Evolutionary conservation across 345 rosid species (phyloP).

Genomic region (Sisymbrium altissimum): DNA sequence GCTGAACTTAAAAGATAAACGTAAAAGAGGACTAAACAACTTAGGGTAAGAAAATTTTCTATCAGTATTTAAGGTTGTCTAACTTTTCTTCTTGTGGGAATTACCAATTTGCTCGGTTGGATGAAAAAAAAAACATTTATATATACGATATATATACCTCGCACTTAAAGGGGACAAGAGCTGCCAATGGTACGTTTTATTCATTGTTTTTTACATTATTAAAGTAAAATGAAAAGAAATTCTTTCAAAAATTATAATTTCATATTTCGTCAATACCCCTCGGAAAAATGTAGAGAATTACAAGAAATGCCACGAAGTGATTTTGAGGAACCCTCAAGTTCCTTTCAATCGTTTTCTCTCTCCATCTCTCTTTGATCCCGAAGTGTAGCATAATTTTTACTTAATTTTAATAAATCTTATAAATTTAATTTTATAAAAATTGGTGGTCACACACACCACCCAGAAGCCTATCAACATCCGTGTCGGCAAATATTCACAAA

Average conservation of each 20-base stretch:
- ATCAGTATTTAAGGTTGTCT: slow-evolving; percentile 25
- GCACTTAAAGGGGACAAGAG: slow-evolving; percentile 13
- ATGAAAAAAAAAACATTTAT: neutral
- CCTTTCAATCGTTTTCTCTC: slow-evolving; percentile 10
- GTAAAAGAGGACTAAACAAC: neutral
- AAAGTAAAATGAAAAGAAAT: neutral
- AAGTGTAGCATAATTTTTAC: neutral
- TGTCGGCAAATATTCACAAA: slow-evolving; percentile 35
- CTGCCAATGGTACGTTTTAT: slow-evolving; percentile 21
- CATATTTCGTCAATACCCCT: slow-evolving; percentile 1
- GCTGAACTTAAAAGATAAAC: neutral
- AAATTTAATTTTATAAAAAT: neutral
- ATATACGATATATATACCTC: neutral
- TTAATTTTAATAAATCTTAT: neutral
- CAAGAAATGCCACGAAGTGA: slow-evolving; percentile 14
- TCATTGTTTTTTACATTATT: neutral
- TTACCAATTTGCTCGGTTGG: slow-evolving; percentile 2
- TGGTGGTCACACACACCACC: slow-evolving; percentile 33
- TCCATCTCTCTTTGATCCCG: slow-evolving; percentile 10
- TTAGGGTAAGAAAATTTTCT: slow-evolving; percentile 12
- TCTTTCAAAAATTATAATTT: neutral
- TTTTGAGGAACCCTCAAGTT: slow-evolving; percentile 17
- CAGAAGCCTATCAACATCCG: slow-evolving; percentile 29
- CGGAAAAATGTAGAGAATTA: neutral
- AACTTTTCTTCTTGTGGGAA: slow-evolving; percentile 27